A percentile compares a stretch with the other conserved stretches of the same genome.
Conservation (phyloP, 768 basidiomycete genomes). For the Suillus americanus region DNA sequence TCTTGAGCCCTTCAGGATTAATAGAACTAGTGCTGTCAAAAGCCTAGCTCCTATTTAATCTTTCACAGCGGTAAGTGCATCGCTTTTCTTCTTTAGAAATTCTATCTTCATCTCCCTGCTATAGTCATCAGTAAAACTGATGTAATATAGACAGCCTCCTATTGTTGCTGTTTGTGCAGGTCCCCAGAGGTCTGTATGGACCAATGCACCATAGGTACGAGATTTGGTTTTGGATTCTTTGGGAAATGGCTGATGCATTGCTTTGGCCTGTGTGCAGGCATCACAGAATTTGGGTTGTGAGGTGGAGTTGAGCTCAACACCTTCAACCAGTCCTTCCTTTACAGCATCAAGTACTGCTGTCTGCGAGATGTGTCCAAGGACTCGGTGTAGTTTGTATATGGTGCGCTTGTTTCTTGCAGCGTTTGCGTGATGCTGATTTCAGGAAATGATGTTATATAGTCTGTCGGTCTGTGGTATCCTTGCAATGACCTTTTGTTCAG, state of each 20-base stretch:
- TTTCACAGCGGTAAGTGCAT: no score
- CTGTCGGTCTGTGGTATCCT: no score
- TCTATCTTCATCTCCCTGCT: slow-evolving; percentile 23
- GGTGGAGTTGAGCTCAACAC: slow-evolving; percentile 23
- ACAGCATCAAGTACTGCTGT: not conserved
- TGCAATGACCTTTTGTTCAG: no score
- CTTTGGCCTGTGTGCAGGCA: not conserved
- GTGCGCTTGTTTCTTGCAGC: not conserved
- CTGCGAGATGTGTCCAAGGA: not conserved
- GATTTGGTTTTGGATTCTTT: not conserved
- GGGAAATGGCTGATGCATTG: not conserved
- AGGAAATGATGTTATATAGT: no score
- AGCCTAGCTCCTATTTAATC: no score
- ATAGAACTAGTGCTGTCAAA: no score
- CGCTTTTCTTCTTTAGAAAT: slow-evolving; percentile 29
- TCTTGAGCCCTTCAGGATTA: no score
- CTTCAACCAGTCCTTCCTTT: slow-evolving; percentile 15
- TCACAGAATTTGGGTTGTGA: slow-evolving; percentile 24
- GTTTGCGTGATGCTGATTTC: not conserved
- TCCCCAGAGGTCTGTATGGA: slow-evolving; percentile 7
- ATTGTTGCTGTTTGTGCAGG: not conserved
- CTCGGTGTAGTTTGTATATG: not conserved
- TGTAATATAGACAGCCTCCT: slow-evolving; percentile 30
- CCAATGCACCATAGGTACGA: not conserved
- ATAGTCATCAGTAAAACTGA: slow-evolving; percentile 36